These are phyloP conservation scores for Peribolospora baueri DNA, from an alignment of 768 basidiomycete genomes.

Conservation along the genomic window DNA sequence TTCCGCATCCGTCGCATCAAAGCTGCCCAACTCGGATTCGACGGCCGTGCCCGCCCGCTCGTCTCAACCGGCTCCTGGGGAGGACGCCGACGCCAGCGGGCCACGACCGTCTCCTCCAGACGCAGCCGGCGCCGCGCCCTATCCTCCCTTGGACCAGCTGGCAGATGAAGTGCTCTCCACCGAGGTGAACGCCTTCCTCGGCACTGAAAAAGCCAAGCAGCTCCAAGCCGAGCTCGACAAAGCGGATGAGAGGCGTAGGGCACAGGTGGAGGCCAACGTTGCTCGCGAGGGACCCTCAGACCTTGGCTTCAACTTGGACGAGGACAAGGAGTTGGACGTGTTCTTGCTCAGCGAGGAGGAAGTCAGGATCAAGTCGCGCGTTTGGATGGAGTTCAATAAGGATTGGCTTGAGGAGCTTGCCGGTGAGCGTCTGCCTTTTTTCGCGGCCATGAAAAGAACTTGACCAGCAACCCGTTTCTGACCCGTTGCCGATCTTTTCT, in stretches of 20 bases:
- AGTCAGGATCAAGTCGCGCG: conserved; percentile 58
- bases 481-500: conserved; percentile 18
- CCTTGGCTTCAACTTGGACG: conserved; percentile 39
- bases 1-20: no score
- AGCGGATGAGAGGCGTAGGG: conserved; percentile 37
- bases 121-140: no score
- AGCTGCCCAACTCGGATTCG: no score
- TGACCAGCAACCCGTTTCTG: background rate
- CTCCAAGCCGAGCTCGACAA: conserved; percentile 37
- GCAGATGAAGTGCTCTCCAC: no score
- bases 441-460: conserved; percentile 16
- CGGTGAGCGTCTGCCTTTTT: conserved; percentile 27
- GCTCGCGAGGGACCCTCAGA: conserved; percentile 8
- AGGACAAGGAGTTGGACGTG: conserved; percentile 52
- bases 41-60: no score
- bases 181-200: no score
- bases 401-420: conserved; percentile 76
- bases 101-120: no score
- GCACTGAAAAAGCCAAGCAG: background rate
- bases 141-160: no score
- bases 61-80: no score
- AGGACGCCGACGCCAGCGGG: no score
- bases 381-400: conserved; percentile 81
- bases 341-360: conserved; percentile 54
- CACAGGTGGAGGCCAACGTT: conserved; percentile 38